phyloP scores from a whole-genome alignment of 805 yeast genomes.

The Saitoella complicata region DNA sequence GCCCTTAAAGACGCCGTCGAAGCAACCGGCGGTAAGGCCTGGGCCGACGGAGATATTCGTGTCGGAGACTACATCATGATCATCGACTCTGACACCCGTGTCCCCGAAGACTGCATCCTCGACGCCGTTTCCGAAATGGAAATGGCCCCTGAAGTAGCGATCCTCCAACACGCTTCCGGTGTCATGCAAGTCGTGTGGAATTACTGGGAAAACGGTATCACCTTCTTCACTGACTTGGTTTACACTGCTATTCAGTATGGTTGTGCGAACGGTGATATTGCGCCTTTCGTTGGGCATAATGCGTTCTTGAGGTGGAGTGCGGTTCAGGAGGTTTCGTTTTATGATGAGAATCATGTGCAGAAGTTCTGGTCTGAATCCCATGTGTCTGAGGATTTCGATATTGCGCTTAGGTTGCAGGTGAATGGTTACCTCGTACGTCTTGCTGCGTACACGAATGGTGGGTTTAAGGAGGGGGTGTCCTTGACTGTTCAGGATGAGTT shows the following conservation, averaged over 20 bases:
- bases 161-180: slow-evolving; percentile 8
- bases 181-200: slow-evolving; percentile 10
- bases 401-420: slow-evolving; percentile 9
- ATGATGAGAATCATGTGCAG: slow-evolving; percentile 6
- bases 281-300: slow-evolving; percentile 11
- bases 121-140: slow-evolving; percentile 11
- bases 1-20: slow-evolving; percentile 3
- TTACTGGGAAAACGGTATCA: slow-evolving; percentile 10
- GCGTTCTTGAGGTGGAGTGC: slow-evolving; percentile 11
- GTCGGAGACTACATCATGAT: slow-evolving; percentile 9
- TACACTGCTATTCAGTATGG: slow-evolving; percentile 10
- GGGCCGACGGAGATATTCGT: slow-evolving; percentile 11
- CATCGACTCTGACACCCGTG: slow-evolving; percentile 10
- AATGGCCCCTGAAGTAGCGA: slow-evolving; percentile 9
- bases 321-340: slow-evolving; percentile 8
- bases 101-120: slow-evolving; percentile 10
- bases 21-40: slow-evolving; percentile 3
- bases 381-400: slow-evolving; percentile 11
- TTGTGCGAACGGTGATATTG: slow-evolving; percentile 10
- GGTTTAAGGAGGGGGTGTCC: slow-evolving; percentile 10
- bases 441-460: slow-evolving; percentile 5
- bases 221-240: slow-evolving; percentile 11
- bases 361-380: slow-evolving; percentile 11
- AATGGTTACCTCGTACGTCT: slow-evolving; percentile 7
- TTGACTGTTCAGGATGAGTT: slow-evolving; percentile 10